These are phyloP conservation scores for Penicillium desertorum DNA, from an alignment of 495 filamentous ascomycete species.

Conservation along the genomic window DNA sequence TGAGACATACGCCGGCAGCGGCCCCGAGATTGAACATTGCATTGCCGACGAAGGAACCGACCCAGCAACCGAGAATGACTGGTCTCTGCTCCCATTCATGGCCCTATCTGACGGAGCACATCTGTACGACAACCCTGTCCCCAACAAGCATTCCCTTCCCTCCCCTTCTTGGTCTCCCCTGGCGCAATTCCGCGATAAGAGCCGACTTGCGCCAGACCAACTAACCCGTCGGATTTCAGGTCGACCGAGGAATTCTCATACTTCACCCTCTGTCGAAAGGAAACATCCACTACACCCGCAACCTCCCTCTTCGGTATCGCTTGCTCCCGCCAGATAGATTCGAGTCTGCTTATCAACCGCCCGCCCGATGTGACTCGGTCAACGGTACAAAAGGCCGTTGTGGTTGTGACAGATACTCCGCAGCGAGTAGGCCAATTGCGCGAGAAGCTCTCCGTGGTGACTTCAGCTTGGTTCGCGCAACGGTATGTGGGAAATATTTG, in stretches of 20 bases:
- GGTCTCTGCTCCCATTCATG: constrained; percentile 93
- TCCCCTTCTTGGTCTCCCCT: neutral
- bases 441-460: constrained; percentile 84
- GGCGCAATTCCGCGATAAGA: neutral
- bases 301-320: constrained; percentile 95
- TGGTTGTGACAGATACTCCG: constrained; percentile 89
- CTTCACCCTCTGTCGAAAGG: constrained; percentile 82
- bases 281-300: constrained; percentile 54
- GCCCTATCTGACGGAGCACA: constrained; percentile 96
- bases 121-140: constrained; percentile 56
- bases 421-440: constrained; percentile 75
- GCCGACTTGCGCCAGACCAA: constrained; percentile 1
- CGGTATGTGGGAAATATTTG: constrained; percentile 57
- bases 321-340: constrained; percentile 87
- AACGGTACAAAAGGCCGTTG: constrained; percentile 98
- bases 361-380: constrained; percentile 89
- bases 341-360: constrained; percentile 69
- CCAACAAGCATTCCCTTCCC: neutral
- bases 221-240: constrained; percentile 39
- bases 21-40: constrained; percentile 92
- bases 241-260: constrained; percentile 95
- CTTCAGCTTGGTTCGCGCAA: constrained; percentile 95
- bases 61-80: constrained; percentile 84
- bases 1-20: constrained; percentile 49
- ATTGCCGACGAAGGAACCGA: constrained; percentile 79